Evolutionary conservation across 352 stramenopile species (phyloP).

Genomic region (Globisporangium middletonii): DNA sequence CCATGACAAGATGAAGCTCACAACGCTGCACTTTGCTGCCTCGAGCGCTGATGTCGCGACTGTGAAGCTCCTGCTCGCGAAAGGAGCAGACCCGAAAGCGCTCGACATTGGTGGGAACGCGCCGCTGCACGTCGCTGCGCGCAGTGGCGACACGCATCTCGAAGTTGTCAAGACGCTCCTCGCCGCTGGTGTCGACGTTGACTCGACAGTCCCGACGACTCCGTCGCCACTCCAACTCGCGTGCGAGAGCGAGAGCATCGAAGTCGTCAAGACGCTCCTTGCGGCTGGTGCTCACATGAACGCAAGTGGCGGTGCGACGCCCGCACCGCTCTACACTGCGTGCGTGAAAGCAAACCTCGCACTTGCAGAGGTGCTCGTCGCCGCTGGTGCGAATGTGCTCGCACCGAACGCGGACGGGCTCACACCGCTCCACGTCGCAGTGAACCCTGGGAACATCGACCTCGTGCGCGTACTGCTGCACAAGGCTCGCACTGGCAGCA

Average conservation of each 20-base stretch:
- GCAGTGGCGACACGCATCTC: not conserved
- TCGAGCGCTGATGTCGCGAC: too few relatives aligned
- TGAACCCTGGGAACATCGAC: not conserved
- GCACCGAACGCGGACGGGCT: not conserved
- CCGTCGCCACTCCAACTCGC: conserved; percentile 24
- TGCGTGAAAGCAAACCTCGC: conserved; percentile 1
- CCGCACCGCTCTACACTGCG: not conserved
- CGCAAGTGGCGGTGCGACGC: too few relatives aligned
- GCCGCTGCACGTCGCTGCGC: not conserved
- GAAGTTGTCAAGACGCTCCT: not conserved
- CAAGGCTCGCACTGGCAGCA: not conserved
- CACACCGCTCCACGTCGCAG: not conserved
- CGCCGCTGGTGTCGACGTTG: not conserved
- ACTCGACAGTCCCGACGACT: conserved; percentile 1
- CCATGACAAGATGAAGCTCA: not conserved
- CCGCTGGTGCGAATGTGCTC: not conserved
- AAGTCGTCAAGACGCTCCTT: conserved; percentile 18
- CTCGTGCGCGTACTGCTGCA: not conserved
- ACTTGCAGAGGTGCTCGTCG: not conserved
- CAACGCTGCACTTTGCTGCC: conserved; percentile 1
- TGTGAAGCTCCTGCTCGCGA: not conserved
- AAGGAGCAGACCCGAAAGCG: not conserved
- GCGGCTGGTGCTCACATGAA: conserved; percentile 10
- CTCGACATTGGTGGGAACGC: not conserved
- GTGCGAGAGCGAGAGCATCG: conserved; percentile 16